These are phyloP conservation scores for Pseudozyma pruni DNA, from an alignment of 1,284 basidiomycete species.

Conservation along the genomic window DNA sequence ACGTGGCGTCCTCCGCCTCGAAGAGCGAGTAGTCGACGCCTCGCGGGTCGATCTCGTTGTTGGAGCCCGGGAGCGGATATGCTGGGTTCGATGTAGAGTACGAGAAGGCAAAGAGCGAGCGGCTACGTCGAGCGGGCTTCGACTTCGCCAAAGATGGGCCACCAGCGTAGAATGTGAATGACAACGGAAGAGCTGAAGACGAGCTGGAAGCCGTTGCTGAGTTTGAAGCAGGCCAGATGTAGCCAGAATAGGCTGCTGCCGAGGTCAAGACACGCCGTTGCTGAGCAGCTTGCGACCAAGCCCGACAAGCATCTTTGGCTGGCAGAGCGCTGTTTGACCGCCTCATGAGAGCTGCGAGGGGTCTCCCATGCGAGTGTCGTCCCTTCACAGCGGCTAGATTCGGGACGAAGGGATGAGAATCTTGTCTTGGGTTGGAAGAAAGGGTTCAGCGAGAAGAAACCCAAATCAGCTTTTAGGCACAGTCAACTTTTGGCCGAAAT, in stretches of 20 bases:
- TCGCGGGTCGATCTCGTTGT: slow-evolving; percentile 54
- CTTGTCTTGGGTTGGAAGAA: too few species aligned
- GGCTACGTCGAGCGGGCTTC: slow-evolving; percentile 2
- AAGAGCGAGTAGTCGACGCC: slow-evolving; percentile 61
- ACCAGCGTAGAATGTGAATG: slow-evolving; percentile 1
- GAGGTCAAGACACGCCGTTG: slow-evolving; percentile 30
- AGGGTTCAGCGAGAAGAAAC: slow-evolving; percentile 20
- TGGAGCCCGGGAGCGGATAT: slow-evolving; percentile 42
- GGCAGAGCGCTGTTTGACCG: slow-evolving; percentile 21
- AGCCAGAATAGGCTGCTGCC: slow-evolving; percentile 14
- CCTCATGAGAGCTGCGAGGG: slow-evolving; percentile 12
- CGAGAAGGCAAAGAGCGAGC: slow-evolving; percentile 6
- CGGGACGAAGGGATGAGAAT: background rate
- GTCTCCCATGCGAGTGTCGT: background rate
- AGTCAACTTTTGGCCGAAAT: slow-evolving; percentile 13
- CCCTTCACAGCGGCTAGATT: slow-evolving; percentile 2
- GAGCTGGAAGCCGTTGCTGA: slow-evolving; percentile 10
- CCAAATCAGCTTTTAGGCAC: slow-evolving; percentile 1
- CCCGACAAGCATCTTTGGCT: slow-evolving; percentile 22
- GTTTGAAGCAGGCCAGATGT: slow-evolving; percentile 4
- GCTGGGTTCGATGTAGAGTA: slow-evolving; percentile 40
- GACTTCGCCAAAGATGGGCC: background rate
- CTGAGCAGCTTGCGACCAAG: slow-evolving; percentile 11
- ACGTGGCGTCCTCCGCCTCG: slow-evolving; percentile 31
- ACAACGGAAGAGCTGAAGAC: background rate